Base-by-base conservation (phyloP, 75 land plant genomes). In the Pseudotsuga menziesii region DNA sequence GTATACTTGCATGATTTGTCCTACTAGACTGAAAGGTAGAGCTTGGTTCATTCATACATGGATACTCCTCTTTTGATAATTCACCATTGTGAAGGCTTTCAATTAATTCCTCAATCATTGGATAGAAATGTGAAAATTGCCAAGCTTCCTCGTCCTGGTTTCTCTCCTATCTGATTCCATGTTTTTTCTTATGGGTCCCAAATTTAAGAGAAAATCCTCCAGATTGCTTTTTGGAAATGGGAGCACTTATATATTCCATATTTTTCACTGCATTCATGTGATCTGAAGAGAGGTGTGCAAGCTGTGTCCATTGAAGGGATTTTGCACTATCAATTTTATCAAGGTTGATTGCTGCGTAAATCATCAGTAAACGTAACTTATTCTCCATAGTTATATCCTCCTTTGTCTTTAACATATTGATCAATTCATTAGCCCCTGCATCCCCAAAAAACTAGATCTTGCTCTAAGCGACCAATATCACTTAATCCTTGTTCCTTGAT, bases 291-390 rank as follows among this genome's bases (percentile, higher is more conserved):
- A 97, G 72, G 59, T 82, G 81, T 44, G 99, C 98, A 61, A 97
- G 81, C 99, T 94, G 90, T 78, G 91, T 92, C 80, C 96, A 80
- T 35, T 97, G 93, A 3, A 77, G 57, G 36, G 88, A 86, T 83
- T 91, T 97, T 52, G 90, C 89, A 58, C 87, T 89, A 54, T 91
- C 95, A 80, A 97, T 88, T 78, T 97, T 97, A 75, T 94, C 98
- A 48, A 98, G 99, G 84, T 97, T 84, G n/a, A 86, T 78, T 58
- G 91, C 89, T 76, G 98, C 93, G 92, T 92, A 92, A 27, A 97
- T 91, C 95, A 97, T 90, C 75, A 97, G 76, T 52, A 97, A 78
- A 4, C 99, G 92, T 80, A 97, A 74, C 83, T 91, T 97, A 78
- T 89, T 89, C 82, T 94, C 98, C 64, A 80, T 82, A 67, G 79